Conservation (phyloP, 139 green algal species). For the Asterochloris erici region DNA sequence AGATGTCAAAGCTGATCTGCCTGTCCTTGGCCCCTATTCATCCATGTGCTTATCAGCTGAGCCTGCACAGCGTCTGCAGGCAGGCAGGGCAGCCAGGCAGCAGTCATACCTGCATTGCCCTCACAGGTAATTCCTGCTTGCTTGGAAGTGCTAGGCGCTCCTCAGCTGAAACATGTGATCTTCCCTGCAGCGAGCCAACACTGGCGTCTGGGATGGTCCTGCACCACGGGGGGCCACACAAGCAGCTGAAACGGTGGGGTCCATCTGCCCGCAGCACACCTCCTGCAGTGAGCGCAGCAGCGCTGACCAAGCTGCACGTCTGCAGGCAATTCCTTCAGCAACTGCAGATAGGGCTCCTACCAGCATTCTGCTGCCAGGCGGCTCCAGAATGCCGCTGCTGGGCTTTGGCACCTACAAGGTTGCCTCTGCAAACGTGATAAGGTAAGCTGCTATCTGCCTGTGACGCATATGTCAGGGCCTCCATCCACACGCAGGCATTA, state of each 20-base stretch:
- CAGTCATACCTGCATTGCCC: background rate
- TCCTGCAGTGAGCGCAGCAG: background rate
- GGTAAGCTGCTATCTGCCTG: constrained; percentile 10
- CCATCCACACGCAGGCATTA: background rate
- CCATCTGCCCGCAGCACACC: background rate
- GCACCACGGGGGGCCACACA: constrained; percentile 47
- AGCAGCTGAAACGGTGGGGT: background rate
- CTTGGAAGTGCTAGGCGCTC: background rate
- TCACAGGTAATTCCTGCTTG: background rate
- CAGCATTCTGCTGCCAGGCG: constrained; percentile 44
- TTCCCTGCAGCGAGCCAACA: constrained; percentile 12
- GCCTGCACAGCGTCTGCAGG: background rate
- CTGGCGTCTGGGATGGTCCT: constrained; percentile 75
- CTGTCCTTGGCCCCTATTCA: too few species aligned
- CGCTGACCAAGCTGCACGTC: background rate
- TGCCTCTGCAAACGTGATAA: constrained; percentile 41
- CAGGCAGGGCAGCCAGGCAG: background rate
- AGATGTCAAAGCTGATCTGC: too few species aligned
- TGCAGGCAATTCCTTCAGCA: background rate
- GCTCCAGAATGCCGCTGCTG: constrained; percentile 57
- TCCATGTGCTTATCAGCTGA: background rate
- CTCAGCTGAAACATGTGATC: background rate
- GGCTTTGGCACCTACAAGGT: constrained; percentile 70
- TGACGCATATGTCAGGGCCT: background rate
- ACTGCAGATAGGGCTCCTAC: constrained; percentile 27